Conservation (phyloP, 2,329 filamentous ascomycete species). For the Fusarium tuaranense region DNA sequence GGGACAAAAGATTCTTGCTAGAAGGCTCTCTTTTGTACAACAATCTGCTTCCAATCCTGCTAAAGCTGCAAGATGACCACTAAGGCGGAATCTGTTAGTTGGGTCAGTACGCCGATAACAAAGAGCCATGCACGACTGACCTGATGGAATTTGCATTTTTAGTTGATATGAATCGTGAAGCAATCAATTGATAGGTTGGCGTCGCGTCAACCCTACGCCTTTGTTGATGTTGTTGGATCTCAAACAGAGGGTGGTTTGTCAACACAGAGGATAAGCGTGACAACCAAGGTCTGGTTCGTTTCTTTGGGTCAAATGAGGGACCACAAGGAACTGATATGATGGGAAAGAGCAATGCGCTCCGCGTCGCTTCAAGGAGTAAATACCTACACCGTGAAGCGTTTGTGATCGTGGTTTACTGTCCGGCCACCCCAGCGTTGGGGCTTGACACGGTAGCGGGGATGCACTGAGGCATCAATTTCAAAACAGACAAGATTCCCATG, state of each 20-base stretch:
- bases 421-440: slow-evolving; percentile 65
- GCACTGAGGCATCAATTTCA: slow-evolving; percentile 35
- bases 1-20: slow-evolving; percentile 2
- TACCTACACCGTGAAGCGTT: slow-evolving; percentile 41
- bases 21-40: slow-evolving; percentile 1
- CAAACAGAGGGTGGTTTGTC: neutral
- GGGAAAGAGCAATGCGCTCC: slow-evolving; percentile 30
- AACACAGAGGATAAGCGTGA: neutral
- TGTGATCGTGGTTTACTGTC: slow-evolving; percentile 51
- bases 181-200: neutral
- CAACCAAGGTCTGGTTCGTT: neutral
- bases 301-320: neutral
- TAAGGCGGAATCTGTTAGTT: slow-evolving; percentile 8
- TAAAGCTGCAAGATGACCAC: slow-evolving; percentile 19
- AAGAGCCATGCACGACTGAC: slow-evolving; percentile 9
- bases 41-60: slow-evolving; percentile 8
- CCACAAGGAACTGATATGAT: slow-evolving; percentile 3
- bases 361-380: slow-evolving; percentile 37
- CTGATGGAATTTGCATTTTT: slow-evolving; percentile 34
- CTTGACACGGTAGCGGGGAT: slow-evolving; percentile 51
- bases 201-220: neutral
- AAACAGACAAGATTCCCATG: slow-evolving; percentile 33
- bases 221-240: neutral
- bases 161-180: slow-evolving; percentile 1
- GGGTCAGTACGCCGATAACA: slow-evolving; percentile 1